Evolutionary conservation across 2,329 filamentous ascomycete genomes (phyloP).

Genomic region (Conoideocrella luteorostrata): DNA sequence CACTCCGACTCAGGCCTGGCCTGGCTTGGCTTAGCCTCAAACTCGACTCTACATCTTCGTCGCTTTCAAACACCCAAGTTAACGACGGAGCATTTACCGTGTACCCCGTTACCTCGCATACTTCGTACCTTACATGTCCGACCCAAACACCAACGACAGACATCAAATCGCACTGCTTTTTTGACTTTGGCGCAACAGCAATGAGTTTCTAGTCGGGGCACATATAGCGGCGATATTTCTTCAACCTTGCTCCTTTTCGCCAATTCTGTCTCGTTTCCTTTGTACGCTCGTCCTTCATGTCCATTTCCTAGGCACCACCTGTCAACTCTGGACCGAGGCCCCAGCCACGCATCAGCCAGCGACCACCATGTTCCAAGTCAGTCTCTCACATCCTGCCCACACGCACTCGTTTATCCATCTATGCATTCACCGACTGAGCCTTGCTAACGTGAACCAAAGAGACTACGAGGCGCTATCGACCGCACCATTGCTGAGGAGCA

Average conservation of each 20-base stretch:
- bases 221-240: too few relatives aligned
- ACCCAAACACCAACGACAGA: too few relatives aligned
- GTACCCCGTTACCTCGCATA: too few relatives aligned
- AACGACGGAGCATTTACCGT: too few relatives aligned
- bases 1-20: too few relatives aligned
- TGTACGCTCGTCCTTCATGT: neutral
- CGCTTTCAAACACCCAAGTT: too few relatives aligned
- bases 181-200: too few relatives aligned
- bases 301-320: slow-evolving; percentile 2
- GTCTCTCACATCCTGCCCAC: slow-evolving; percentile 9
- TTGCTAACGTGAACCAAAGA: slow-evolving; percentile 37
- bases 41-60: too few relatives aligned
- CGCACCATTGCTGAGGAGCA: slow-evolving; percentile 87
- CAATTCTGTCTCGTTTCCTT: neutral
- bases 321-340: neutral
- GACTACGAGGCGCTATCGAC: slow-evolving; percentile 79
- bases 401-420: neutral
- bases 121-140: too few relatives aligned
- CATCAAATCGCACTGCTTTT: too few relatives aligned
- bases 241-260: neutral
- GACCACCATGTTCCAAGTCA: slow-evolving; percentile 26
- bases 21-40: too few relatives aligned
- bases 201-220: too few relatives aligned
- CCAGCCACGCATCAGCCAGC: slow-evolving; percentile 3
- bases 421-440: slow-evolving; percentile 4